A percentile compares a stretch with the other conserved stretches of the same genome.
phyloP scores from a whole-genome alignment of 1,284 basidiomycete species.

The Fomitopsis betulina region DNA sequence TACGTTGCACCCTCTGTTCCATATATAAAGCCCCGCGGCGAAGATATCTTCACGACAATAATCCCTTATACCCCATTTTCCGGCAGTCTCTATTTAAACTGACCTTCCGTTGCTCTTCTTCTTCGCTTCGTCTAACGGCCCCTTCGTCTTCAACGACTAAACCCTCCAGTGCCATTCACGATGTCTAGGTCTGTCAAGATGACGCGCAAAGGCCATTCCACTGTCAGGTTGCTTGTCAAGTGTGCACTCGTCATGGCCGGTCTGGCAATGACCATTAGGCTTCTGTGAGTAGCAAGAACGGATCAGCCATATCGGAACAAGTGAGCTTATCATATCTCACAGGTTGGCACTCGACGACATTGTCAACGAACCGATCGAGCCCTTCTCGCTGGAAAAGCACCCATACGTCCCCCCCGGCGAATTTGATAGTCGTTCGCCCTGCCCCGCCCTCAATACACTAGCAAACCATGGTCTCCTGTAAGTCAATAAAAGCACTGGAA shows the following conservation, averaged over 20 bases:
- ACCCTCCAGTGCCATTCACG: not conserved
- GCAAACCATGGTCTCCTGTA: conserved; percentile 42
- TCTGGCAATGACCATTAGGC: not conserved
- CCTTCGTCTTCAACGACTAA: not conserved
- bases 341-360: not conserved
- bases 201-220: not conserved
- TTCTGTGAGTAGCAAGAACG: not conserved
- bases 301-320: not conserved
- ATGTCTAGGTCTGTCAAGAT: not conserved
- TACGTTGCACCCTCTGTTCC: not conserved
- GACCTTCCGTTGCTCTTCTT: not conserved
- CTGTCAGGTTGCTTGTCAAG: not conserved
- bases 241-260: not conserved
- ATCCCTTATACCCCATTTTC: not conserved
- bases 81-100: not conserved
- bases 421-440: conserved; percentile 35
- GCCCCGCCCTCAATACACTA: conserved; percentile 45
- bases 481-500: not conserved
- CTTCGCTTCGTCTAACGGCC: not conserved
- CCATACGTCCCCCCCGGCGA: conserved; percentile 15
- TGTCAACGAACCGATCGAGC: not conserved
- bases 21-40: not conserved
- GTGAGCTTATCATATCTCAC: not conserved
- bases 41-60: not conserved
- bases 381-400: conserved; percentile 19